Percentiles rank a stretch among this genome's conserved stretches.
phyloP scores from a whole-genome alignment of 768 basidiomycete species.

The Lactifluus rugatus region DNA sequence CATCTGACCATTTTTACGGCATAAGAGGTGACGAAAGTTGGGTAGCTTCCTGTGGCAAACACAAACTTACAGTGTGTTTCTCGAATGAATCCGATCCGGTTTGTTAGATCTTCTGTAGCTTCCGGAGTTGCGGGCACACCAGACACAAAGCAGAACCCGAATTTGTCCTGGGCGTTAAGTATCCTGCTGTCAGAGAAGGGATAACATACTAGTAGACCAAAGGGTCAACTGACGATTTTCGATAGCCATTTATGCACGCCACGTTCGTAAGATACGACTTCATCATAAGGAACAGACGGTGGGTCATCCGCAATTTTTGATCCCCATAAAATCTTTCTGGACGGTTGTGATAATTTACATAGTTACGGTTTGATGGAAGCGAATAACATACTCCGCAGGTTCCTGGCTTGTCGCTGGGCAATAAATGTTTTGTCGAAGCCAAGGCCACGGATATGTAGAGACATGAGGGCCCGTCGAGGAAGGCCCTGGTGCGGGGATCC shows the following conservation, averaged over 20 bases:
- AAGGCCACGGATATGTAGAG: constrained; percentile 84
- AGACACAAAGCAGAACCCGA: constrained; percentile 82
- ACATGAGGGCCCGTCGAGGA: constrained; percentile 51
- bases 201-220: background rate
- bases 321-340: constrained; percentile 73
- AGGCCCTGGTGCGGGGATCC: constrained; percentile 30
- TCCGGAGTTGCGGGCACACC: constrained; percentile 74
- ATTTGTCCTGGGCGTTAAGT: constrained; percentile 51
- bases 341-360: background rate
- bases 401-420: constrained; percentile 40
- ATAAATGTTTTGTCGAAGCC: constrained; percentile 72
- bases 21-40: background rate
- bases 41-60: constrained; percentile 4
- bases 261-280: constrained; percentile 55
- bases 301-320: constrained; percentile 63
- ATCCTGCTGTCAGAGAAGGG: background rate
- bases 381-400: constrained; percentile 37
- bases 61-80: constrained; percentile 59
- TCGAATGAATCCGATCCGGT: constrained; percentile 78
- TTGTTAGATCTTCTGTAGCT: constrained; percentile 69
- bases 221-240: constrained; percentile 50
- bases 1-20: constrained; percentile 42
- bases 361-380: background rate
- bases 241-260: constrained; percentile 76
- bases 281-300: constrained; percentile 62